Evolutionary conservation across 257 asterid genomes (phyloP), one percentile per base, ranked within the genome.

Genomic region (Anisodus tanguticus): DNA sequence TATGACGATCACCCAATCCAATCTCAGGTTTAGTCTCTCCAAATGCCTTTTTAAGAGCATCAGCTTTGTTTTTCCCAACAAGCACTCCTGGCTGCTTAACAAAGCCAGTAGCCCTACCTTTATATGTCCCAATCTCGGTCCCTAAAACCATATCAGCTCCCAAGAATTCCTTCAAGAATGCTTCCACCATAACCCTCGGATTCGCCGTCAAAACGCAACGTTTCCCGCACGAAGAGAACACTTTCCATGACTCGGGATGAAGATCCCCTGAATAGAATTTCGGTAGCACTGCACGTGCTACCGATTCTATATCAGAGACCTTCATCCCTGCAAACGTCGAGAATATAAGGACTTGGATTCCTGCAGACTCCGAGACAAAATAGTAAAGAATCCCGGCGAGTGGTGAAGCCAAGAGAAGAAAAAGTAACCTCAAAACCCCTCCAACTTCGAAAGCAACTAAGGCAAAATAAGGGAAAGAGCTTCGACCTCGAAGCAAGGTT

Each of bases 181-280:
- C 71, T 84, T 92, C 96, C 88, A 92, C 96, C 96, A 92, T 92
- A 4, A 92, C 82, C 62, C 92, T 87, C 0, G 94, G 96, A 85
- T 90, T 92, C 0, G 93, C 96, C 0, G 96, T 92, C 7, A 91
- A 88, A 49, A 92, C 96, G 15, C 89, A 91, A 0, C 94, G 87
- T 59, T 82, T 86, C 31, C 94, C 93, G 12, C 96, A 92, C 3
- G 96, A 83, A 0, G 96, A 89, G 53, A 92, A 90, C 17, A 91
- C 93, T 2, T 93, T 85, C 93, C 93, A 91, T 5, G 96, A 83
- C 87, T 89, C 93, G 0, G 92, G 89, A 57, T 92, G 94, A 16
- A 92, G 83, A 55, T 91, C 96, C 0, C 19, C 60, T 1, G 93
- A 84, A 37, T 92, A 92, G 47, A 92, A 91, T 55, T 90, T 92